Evolutionary conservation across 2,329 filamentous ascomycete species (phyloP), one percentile per base, ranked within the genome.

Genomic region (Neurospora sp.): DNA sequence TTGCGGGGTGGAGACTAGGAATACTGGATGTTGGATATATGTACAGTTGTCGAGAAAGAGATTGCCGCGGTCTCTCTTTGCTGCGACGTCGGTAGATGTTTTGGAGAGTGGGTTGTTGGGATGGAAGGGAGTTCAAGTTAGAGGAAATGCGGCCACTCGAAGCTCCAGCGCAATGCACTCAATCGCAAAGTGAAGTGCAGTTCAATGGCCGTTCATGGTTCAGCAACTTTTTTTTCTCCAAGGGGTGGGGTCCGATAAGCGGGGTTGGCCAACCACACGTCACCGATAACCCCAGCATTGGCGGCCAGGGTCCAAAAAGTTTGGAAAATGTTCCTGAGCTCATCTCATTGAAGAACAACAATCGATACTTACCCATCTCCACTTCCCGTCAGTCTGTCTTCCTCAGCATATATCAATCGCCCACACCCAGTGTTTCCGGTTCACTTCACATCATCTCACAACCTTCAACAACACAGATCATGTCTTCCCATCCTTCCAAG

Each of bases 401-500:
- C 52, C n/a, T n/a, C n/a, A 62, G 38, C 39, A 67, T 10, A 28
- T 6, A 38, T 38, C 67, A 69, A n/a, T 39, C 43, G 37, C 33
- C 28, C 69, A 74, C 66, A 72, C 72, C 71, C 74, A 71, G 71
- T 10, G 36, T 36, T 52, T 69, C 43, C 38, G 62, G 69, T 68
- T 69, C 46, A 70, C 17, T 36, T n/a, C 37, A 41, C 65, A 52
- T 23, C 46, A 8, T 52, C 66, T 40, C 23, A 67, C 17, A 39
- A 2, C 33, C 52, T 70, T 65, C 57, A 36, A 36, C 67, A 57
- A 8, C 62, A 68, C 4, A 37, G n/a, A 74, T 62, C 46, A 87
- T 87, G 85, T 79, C 82, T 65, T 80, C 81, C 38, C 82, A 82
- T 73, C 83, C 84, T 8, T 77, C 82, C 1, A 90, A 89, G 74